Base-by-base conservation (phyloP, 2,329 filamentous ascomycete genomes). In the Neospermospora avenae region DNA sequence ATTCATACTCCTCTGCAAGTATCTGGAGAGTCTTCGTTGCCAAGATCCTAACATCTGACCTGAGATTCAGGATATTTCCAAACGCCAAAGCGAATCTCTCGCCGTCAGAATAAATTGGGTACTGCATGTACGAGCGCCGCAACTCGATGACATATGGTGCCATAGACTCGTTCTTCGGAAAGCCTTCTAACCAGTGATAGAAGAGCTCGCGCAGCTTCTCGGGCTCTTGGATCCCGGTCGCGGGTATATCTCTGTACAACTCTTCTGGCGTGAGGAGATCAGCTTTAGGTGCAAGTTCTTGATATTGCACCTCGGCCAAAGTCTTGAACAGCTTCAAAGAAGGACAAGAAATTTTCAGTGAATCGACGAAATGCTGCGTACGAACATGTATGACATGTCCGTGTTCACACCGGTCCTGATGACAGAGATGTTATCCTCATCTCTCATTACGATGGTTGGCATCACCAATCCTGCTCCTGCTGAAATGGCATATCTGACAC, bases 401-500 rank as follows among this genome's bases (percentile, higher is more conserved):
- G 52, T 64, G 24, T 46, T 58, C 18, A 59, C 57, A 3, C 57
- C 54, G 3, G 63, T 65, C 37, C 60, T 45, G 22, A 68, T 68
- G 6, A 61, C 31, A 28, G 62, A 42, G 6, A 67, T 65, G 45
- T 69, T 61, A 14, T 22, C 22, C 3, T 52, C 41, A 55, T 65
- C 61, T 4, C 68, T 57, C 13, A 67, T 24, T 4, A 63, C 42
- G 37, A 68, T 63, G 5, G 57, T 61, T 4, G 68, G 67, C 20
- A 66, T 16, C 3, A 66, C 62, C 28, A 69, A 34, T 4, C 54
- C 63, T 4, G 58, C 68, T 34, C 69, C 69, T 39, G 68, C 68
- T 24, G 63, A 62, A 49, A 71, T 70, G 34, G 67, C 60, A 59
- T 70, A 70, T 14, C 69, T 59, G 13, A 70, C 61, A 55, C 69